Base-by-base conservation (phyloP, 164 flowering plant species). In the Vitis cinerea region DNA sequence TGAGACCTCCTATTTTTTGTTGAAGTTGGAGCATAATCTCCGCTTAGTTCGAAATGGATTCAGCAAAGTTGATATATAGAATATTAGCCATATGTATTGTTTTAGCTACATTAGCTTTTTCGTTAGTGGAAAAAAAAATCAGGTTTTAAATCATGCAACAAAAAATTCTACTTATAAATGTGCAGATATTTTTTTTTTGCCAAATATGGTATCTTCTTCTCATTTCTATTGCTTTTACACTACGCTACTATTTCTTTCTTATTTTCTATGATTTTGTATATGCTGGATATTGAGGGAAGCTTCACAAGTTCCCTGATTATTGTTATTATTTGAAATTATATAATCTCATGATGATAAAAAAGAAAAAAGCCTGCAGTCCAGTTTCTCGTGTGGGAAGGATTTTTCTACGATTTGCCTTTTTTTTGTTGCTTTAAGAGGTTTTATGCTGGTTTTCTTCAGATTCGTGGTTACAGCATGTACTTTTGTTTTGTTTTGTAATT, bases 81-180 rank as follows among this genome's bases (percentile, higher is more conserved):
- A 2, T 37, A 37, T 37, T 1, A 5, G 17, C 59, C 57, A 17
- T 50, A 29, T 12, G 16, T 50, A 17, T 66, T 3, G 11, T 50
- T 63, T 59, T 68, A 65, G 74, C 68, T 75, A 31, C 80, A 78
- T 72, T 76, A 13, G 53, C 61, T 63, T 61, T 44, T 27, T 30
- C 62, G 31, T 12, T 12, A 29, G 2, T 51, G n/a, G 30, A 2
- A 37, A 37, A 37, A 31, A 37, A 37, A 37, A 37, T 37, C 7
- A 23, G 44, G 44, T 37, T 37, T 37, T 37, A 37, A 37, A 37
- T 37, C 44, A 37, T 37, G 44, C 44, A 37, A 37, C 44, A 37
- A 37, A 37, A 37, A 6, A 6, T 37, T 37, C 44, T 37, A 37
- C 44, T 37, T 37, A 37, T 37, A 37, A 47, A 29, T 54, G 48